These are phyloP conservation scores for Globisporangium abappressorium DNA, from an alignment of 352 stramenopile genomes.

Conservation along the genomic window DNA sequence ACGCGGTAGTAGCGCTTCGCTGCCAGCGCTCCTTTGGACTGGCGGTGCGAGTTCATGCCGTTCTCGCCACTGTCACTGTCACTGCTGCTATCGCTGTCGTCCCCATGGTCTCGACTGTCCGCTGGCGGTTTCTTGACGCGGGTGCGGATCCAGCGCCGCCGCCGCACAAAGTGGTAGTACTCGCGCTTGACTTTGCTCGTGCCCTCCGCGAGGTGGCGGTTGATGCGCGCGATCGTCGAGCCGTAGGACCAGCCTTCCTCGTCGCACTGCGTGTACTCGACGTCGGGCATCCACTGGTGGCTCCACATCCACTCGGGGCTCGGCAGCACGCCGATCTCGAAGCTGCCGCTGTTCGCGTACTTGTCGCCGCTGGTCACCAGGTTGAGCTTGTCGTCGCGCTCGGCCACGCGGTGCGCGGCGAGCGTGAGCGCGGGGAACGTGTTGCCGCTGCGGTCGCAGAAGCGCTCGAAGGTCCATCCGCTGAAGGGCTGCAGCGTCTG, in stretches of 20 bases:
- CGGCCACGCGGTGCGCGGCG: conserved; percentile 35
- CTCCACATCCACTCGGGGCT: conserved; percentile 82
- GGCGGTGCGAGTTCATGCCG: neutral
- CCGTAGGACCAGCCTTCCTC: conserved; percentile 86
- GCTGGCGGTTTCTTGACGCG: conserved; percentile 55
- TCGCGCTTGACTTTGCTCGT: conserved; percentile 72
- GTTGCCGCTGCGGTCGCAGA: conserved; percentile 78
- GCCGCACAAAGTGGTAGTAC: conserved; percentile 78
- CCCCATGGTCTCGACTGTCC: neutral
- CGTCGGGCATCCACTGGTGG: conserved; percentile 68
- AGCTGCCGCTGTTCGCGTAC: conserved; percentile 13
- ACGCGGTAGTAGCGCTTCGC: conserved; percentile 59
- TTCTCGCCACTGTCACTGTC: neutral
- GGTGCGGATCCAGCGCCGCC: conserved; percentile 77
- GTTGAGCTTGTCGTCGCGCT: conserved; percentile 56
- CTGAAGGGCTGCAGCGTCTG: conserved; percentile 82
- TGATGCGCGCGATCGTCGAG: conserved; percentile 80
- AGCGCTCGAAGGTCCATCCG: conserved; percentile 74
- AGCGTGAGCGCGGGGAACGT: conserved; percentile 56
- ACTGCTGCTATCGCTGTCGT: conserved; percentile 1
- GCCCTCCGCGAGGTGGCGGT: conserved; percentile 71
- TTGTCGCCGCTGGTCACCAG: conserved; percentile 27
- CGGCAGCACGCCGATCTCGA: conserved; percentile 65
- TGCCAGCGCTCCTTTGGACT: neutral
- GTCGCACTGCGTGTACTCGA: conserved; percentile 79